Evolutionary conservation across 345 rosid species (phyloP).

Genomic region (Alliaria petiolata): DNA sequence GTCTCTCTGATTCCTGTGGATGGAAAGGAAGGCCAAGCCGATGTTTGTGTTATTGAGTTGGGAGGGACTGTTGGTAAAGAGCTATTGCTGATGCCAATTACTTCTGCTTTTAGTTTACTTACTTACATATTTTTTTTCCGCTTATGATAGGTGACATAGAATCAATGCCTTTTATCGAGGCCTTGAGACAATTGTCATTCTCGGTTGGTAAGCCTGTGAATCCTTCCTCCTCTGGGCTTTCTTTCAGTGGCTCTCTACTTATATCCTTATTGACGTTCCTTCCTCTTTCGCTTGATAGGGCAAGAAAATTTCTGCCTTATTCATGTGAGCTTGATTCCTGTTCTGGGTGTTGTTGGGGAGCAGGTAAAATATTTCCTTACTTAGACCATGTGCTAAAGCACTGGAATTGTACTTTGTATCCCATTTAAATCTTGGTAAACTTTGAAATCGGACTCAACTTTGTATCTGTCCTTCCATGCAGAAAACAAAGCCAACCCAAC

Average conservation of each 20-base stretch:
- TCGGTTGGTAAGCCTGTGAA: slow-evolving; percentile 65
- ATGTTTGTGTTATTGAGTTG: slow-evolving; percentile 96
- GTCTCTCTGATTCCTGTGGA: slow-evolving; percentile 82
- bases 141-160: slow-evolving; percentile 80
- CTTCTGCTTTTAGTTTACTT: background rate
- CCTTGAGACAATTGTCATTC: slow-evolving; percentile 88
- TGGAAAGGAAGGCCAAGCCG: slow-evolving; percentile 81
- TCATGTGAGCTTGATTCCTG: slow-evolving; percentile 97
- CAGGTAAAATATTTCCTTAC: slow-evolving; percentile 49
- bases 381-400: background rate
- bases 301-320: slow-evolving; percentile 85
- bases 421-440: too few species aligned
- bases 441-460: slow-evolving; percentile 1
- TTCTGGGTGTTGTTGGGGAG: slow-evolving; percentile 94
- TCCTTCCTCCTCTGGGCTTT: slow-evolving; percentile 1
- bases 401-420: background rate
- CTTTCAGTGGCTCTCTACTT: slow-evolving; percentile 7
- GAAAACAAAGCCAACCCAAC: slow-evolving; percentile 96
- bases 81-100: background rate
- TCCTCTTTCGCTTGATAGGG: slow-evolving; percentile 48
- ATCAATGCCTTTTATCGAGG: slow-evolving; percentile 98
- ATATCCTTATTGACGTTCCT: slow-evolving; percentile 19
- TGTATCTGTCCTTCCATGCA: slow-evolving; percentile 7
- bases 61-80: slow-evolving; percentile 97
- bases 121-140: background rate